These are phyloP conservation scores for Citrullus colocynthis DNA, from an alignment of 306 rosid genomes.

Conservation along the genomic window DNA sequence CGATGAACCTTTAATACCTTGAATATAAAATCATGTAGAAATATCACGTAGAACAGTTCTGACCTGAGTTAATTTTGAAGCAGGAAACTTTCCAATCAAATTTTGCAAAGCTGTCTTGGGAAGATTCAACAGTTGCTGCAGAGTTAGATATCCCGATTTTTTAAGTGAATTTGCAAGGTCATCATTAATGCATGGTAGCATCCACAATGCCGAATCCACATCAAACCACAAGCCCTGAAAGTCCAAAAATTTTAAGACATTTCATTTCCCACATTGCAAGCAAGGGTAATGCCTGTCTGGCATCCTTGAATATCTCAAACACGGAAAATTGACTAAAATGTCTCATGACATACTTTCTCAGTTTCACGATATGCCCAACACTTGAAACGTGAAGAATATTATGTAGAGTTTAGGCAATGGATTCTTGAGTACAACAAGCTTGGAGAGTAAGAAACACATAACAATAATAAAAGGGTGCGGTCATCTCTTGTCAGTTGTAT, in stretches of 20 bases:
- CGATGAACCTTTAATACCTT: background rate
- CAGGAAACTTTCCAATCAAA: constrained; percentile 54
- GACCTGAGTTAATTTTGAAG: constrained; percentile 68
- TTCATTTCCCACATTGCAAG: background rate
- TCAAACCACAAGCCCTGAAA: constrained; percentile 85
- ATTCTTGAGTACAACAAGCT: background rate
- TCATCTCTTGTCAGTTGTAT: background rate
- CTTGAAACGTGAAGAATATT: background rate
- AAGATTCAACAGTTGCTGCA: constrained; percentile 58
- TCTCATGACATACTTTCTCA: background rate
- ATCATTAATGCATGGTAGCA: constrained; percentile 76
- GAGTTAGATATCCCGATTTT: constrained; percentile 34
- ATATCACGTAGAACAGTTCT: constrained; percentile 8
- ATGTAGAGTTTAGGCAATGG: background rate
- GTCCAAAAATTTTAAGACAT: background rate
- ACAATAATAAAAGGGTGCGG: background rate
- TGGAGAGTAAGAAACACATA: background rate
- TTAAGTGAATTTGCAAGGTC: constrained; percentile 46
- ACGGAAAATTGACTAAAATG: background rate
- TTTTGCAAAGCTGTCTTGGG: constrained; percentile 53
- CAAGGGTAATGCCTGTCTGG: background rate
- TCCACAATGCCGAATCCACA: constrained; percentile 72
- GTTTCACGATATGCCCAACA: background rate
- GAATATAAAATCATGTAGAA: background rate
- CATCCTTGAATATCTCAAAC: constrained; percentile 2